Base-by-base conservation (phyloP, 2,329 filamentous ascomycete species). In the Cadophora sp. region DNA sequence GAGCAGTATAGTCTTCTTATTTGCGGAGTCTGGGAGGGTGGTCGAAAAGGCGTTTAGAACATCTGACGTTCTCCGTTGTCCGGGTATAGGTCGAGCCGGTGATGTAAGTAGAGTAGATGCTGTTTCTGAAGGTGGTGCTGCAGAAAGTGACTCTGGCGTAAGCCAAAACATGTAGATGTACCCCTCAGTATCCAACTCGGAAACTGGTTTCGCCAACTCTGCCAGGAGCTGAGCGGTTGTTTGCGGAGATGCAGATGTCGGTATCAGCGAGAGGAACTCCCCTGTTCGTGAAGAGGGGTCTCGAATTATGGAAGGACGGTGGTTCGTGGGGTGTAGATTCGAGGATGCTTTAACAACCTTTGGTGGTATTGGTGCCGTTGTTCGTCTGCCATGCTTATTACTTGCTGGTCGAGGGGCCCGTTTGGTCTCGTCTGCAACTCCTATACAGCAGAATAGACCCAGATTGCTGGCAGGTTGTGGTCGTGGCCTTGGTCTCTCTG, bases 81-180 rank as follows among this genome's bases (percentile, higher is more conserved):
- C 71, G 64, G 22, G 74, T 20, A 65, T 73, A 7, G 77, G 78
- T 62, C 78, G 79, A 51, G 81, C 75, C 1, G 84, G 81, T 0
- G 88, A 85, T 0, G 83, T 79, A 50, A 90, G 83, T 59, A 91
- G 81, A 13, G 86, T 84, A 9, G 87, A 83, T 22, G 87, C 85
- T 51, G 87, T 82, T 70, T 88, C 89, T 43, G 83, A 82, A 0
- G 89, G 83, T 0, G 87, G 83, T 0, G 84, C 81, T 0, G 85
- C 78, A 0, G 83, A 77, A 8, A 87, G 80, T 1, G 84, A 85
- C 43, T 86, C 83, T 39, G 93, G 89, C 0, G 93, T 97, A 24
- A 97, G 85, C 94, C 95, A 97, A 84, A 98, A 99, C 79, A 99
- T 97, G 84, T 99, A 99, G 72, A 99, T 98, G 81, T 96, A 99